Evolutionary conservation across 2,329 filamentous ascomycete species (phyloP).

Genomic region (Phialemonium atrogriseum): DNA sequence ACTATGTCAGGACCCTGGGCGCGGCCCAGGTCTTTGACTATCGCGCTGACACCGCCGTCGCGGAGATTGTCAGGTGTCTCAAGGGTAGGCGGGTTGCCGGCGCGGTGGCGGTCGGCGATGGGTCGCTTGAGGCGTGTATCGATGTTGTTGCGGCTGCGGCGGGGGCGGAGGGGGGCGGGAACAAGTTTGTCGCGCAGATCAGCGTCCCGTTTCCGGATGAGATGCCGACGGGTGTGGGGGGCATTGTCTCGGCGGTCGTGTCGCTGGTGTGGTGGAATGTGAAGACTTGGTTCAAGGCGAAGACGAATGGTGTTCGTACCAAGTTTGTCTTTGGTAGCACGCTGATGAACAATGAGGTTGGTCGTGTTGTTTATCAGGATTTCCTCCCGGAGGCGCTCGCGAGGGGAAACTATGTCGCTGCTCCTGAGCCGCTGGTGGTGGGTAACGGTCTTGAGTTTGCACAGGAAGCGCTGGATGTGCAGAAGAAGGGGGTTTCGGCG

Average conservation of each 20-base stretch:
- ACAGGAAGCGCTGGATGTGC: constrained; percentile 20
- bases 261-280: constrained; percentile 3
- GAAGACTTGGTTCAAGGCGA: constrained; percentile 3
- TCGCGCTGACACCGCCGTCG: not conserved
- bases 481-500: constrained; percentile 24
- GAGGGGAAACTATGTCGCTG: constrained; percentile 13
- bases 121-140: constrained; percentile 9
- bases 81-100: constrained; percentile 8
- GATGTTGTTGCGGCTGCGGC: constrained; percentile 11
- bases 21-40: constrained; percentile 4
- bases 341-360: constrained; percentile 12
- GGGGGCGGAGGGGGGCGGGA: constrained; percentile 1
- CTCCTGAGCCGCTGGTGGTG: constrained; percentile 18
- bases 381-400: constrained; percentile 19
- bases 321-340: constrained; percentile 14
- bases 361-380: constrained; percentile 12
- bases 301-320: constrained; percentile 3
- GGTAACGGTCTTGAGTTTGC: constrained; percentile 20
- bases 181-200: constrained; percentile 12
- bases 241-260: constrained; percentile 1
- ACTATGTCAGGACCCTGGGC: constrained; percentile 1
- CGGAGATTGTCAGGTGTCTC: not conserved
- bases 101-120: constrained; percentile 10
- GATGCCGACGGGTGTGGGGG: no score
- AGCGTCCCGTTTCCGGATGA: no score